Evolutionary conservation across 208 protist species (phyloP).

Genomic region (Trichomonas tenax): DNA sequence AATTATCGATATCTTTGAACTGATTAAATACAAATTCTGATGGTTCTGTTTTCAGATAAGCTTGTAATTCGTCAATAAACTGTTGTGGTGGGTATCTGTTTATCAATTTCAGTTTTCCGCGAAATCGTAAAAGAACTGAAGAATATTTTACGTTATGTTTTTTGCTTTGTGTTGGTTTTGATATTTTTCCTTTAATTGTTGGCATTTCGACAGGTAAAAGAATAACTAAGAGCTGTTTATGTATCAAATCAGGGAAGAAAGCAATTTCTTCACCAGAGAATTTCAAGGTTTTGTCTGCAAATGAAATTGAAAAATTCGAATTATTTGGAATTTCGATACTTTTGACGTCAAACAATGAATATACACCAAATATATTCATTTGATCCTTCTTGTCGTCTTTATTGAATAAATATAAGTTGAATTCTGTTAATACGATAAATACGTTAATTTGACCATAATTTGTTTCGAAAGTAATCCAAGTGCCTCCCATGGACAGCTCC

Average conservation of each 20-base stretch:
- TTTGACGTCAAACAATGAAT: neutral
- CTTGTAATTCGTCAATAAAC: neutral
- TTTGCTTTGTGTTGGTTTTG: neutral
- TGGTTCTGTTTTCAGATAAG: neutral
- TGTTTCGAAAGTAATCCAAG: neutral
- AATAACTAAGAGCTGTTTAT: neutral
- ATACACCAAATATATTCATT: neutral
- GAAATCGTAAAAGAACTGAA: neutral
- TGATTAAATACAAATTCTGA: neutral
- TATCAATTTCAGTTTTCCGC: neutral
- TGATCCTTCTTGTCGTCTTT: neutral
- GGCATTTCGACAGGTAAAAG: neutral
- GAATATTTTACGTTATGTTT: neutral
- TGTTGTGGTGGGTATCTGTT: neutral
- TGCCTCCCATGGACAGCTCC: neutral
- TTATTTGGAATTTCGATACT: neutral
- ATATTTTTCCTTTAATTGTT: neutral
- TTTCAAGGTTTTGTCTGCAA: neutral
- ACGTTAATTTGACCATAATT: neutral
- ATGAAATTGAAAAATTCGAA: neutral
- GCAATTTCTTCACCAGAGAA: neutral
- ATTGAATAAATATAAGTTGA: neutral
- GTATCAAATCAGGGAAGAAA: neutral
- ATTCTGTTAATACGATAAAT: neutral
- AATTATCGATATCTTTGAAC: neutral